phyloP scores from a whole-genome alignment of 2,329 filamentous ascomycete genomes.

The Periconia digitata region DNA sequence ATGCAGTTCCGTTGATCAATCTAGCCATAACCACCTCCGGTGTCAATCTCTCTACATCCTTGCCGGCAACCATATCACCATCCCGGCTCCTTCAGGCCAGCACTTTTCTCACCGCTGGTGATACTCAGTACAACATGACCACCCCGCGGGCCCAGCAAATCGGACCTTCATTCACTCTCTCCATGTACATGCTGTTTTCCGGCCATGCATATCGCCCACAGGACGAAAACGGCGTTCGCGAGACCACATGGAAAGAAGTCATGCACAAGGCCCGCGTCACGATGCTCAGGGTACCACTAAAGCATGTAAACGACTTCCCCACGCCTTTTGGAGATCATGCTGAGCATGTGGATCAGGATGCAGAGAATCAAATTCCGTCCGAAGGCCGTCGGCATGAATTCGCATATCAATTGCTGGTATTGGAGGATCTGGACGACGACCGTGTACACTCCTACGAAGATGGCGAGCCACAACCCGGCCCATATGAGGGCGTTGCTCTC shows the following conservation, averaged over 20 bases:
- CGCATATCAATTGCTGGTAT: constrained; percentile 76
- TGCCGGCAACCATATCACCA: constrained; percentile 83
- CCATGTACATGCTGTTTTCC: constrained; percentile 92
- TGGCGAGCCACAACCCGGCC: constrained; percentile 55
- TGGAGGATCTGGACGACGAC: constrained; percentile 79
- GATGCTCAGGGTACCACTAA: constrained; percentile 69
- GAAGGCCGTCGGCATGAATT: constrained; percentile 63
- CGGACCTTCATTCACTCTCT: constrained; percentile 82
- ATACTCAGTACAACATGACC: constrained; percentile 74
- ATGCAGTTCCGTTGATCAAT: constrained; percentile 88
- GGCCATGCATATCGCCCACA: constrained; percentile 67
- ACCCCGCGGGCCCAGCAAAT: constrained; percentile 72
- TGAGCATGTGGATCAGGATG: constrained; percentile 14
- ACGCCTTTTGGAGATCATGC: constrained; percentile 20
- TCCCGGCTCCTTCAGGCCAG: constrained; percentile 91
- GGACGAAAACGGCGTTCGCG: constrained; percentile 59
- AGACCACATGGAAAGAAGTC: constrained; percentile 91
- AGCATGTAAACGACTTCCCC: constrained; percentile 53
- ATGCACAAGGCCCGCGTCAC: constrained; percentile 90
- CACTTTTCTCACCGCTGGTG: constrained; percentile 83
- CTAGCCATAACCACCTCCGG: constrained; percentile 93
- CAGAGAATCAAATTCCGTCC: constrained; percentile 38
- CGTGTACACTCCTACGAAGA: constrained; percentile 69
- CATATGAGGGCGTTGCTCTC: constrained; percentile 61
- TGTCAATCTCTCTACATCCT: constrained; percentile 76